Evolutionary conservation across 106 monocot species (phyloP).

Genomic region (Dioscorea zingiberensis): DNA sequence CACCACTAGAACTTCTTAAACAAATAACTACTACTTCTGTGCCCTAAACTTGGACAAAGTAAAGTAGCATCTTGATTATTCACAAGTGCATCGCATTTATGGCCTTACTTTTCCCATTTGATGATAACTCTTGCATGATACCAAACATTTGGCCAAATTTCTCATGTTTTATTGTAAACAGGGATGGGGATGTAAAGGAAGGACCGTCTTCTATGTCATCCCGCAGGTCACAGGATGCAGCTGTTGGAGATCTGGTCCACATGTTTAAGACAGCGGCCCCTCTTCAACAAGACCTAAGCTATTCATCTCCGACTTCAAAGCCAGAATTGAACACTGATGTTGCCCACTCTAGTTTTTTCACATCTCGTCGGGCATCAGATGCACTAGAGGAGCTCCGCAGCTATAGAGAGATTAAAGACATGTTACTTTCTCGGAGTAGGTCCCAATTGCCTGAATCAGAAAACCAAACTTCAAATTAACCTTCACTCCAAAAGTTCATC

Average conservation of each 20-base stretch:
- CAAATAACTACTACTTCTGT: background rate
- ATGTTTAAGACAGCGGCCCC: constrained; percentile 68
- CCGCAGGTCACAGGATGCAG: constrained; percentile 77
- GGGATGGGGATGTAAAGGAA: constrained; percentile 53
- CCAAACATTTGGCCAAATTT: too few relatives aligned
- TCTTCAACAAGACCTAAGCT: constrained; percentile 49
- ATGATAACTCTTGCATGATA: background rate
- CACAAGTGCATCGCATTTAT: background rate
- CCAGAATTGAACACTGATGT: constrained; percentile 35
- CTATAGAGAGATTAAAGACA: constrained; percentile 72
- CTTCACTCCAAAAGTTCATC: background rate
- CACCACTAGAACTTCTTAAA: too few relatives aligned
- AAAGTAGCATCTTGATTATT: background rate
- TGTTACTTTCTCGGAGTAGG: constrained; percentile 57
- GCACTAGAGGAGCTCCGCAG: constrained; percentile 73
- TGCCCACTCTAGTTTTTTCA: constrained; percentile 43
- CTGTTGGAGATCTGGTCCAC: constrained; percentile 79
- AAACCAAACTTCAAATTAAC: constrained; percentile 13
- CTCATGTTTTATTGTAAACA: constrained; percentile 5
- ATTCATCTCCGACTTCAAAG: constrained; percentile 40
- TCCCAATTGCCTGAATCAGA: constrained; percentile 17
- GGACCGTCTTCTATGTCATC: constrained; percentile 26
- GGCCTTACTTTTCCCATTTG: background rate
- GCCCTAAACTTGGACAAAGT: background rate
- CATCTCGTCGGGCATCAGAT: constrained; percentile 58